Conservation (phyloP, 75 land plant species). For the Chamaecyparis obtusa region DNA sequence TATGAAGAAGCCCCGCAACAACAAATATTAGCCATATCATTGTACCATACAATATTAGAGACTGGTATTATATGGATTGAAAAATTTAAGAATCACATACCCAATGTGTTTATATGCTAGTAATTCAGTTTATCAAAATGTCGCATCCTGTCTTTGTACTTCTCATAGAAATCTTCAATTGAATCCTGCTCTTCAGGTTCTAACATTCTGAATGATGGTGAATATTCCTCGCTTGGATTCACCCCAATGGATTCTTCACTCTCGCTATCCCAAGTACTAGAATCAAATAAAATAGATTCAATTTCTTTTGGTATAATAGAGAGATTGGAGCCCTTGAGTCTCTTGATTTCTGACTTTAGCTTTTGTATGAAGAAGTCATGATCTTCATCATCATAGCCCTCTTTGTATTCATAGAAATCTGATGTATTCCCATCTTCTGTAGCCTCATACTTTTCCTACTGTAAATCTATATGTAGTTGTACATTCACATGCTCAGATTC, state of each 20-base stretch:
- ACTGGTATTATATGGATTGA: background rate
- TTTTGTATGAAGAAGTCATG: slow-evolving; percentile 4
- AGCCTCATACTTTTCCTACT: slow-evolving; percentile 34
- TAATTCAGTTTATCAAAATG: slow-evolving; percentile 54
- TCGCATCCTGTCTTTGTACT: slow-evolving; percentile 49
- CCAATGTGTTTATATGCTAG: slow-evolving; percentile 58
- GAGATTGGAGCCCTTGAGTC: slow-evolving; percentile 11
- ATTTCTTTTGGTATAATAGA: slow-evolving; percentile 51
- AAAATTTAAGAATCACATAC: slow-evolving; percentile 24
- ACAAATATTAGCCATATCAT: background rate
- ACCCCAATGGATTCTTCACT: slow-evolving; percentile 10
- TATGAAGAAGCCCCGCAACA: slow-evolving; percentile 43
- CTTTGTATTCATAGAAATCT: background rate
- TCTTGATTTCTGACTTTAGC: slow-evolving; percentile 6
- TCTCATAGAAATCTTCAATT: slow-evolving; percentile 42
- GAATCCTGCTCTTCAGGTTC: slow-evolving; percentile 23
- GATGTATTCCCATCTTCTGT: slow-evolving; percentile 20
- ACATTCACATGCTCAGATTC: background rate
- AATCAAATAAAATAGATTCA: slow-evolving; percentile 23
- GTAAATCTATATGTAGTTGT: slow-evolving; percentile 17
- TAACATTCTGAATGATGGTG: slow-evolving; percentile 26
- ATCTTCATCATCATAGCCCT: slow-evolving; percentile 9
- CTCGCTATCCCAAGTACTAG: slow-evolving; percentile 13
- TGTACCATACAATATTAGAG: background rate
- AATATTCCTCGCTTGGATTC: slow-evolving; percentile 45